phyloP scores from a whole-genome alignment of 2,329 filamentous ascomycete species.

The Paecilomyces formosus region DNA sequence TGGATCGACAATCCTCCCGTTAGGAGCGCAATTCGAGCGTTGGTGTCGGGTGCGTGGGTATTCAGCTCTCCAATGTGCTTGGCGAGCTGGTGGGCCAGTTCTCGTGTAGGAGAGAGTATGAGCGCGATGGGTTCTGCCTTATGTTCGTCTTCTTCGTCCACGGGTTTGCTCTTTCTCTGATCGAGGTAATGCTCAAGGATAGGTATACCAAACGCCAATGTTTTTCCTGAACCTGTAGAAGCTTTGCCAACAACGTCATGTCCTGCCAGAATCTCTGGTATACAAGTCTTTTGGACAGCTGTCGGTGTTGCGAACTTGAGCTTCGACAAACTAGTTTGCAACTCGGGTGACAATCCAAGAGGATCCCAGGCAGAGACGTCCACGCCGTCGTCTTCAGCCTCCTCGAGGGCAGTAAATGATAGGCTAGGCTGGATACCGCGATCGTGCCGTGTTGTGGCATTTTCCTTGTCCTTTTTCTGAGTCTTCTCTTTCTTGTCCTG shows the following conservation, averaged over 20 bases:
- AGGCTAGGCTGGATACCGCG: conserved; percentile 22
- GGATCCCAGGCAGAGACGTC: conserved; percentile 68
- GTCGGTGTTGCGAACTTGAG: conserved; percentile 77
- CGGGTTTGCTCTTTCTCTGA: conserved; percentile 21
- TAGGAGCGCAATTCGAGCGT: conserved; percentile 65
- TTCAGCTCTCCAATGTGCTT: conserved; percentile 75
- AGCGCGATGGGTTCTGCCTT: conserved; percentile 58
- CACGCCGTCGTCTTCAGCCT: conserved; percentile 50
- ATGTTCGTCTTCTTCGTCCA: conserved; percentile 33
- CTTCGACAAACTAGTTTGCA: conserved; percentile 67
- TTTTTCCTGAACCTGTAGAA: conserved; percentile 93
- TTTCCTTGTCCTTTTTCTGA: conserved; percentile 11
- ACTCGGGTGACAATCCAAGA: conserved; percentile 63
- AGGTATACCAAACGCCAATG: conserved; percentile 86
- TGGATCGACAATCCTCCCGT: conserved; percentile 91
- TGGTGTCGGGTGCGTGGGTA: conserved; percentile 54
- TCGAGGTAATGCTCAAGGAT: conserved; percentile 79
- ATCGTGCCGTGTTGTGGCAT: conserved; percentile 17
- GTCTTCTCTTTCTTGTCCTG: conserved; percentile 20
- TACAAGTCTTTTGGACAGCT: conserved; percentile 68
- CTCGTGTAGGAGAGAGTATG: conserved; percentile 83
- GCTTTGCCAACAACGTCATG: conserved; percentile 95
- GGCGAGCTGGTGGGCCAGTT: conserved; percentile 85
- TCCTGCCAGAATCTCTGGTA: conserved; percentile 74
- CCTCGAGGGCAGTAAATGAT: conserved; percentile 30